phyloP scores from a whole-genome alignment of 208 protist species.

The Borovskyia barvae region DNA sequence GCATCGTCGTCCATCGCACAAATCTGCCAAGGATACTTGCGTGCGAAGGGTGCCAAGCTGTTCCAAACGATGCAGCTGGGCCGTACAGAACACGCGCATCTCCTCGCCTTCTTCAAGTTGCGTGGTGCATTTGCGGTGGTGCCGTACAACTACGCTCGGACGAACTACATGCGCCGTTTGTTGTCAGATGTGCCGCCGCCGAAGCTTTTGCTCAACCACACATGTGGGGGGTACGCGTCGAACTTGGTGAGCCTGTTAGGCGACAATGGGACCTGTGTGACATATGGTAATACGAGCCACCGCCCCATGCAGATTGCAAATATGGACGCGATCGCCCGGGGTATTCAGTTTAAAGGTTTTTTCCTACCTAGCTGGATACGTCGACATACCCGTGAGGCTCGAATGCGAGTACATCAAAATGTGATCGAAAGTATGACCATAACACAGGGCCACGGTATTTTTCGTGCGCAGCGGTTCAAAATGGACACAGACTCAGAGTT shows the following conservation, averaged over 20 bases:
- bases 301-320: constrained; percentile 94
- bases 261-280: constrained; percentile 92
- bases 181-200: constrained; percentile 92
- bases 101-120: constrained; percentile 82
- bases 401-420: constrained; percentile 88
- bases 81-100: constrained; percentile 82
- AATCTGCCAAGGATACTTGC: constrained; percentile 87
- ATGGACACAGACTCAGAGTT: constrained; percentile 86
- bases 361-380: constrained; percentile 90
- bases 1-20: constrained; percentile 85
- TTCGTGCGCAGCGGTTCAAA: constrained; percentile 88
- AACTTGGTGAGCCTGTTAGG: constrained; percentile 89
- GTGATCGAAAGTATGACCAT: constrained; percentile 90
- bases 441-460: constrained; percentile 84
- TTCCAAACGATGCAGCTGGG: constrained; percentile 91
- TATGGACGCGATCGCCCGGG: constrained; percentile 88
- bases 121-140: constrained; percentile 83
- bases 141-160: constrained; percentile 84
- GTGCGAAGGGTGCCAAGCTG: constrained; percentile 84
- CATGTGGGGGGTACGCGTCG: constrained; percentile 89
- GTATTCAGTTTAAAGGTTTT: constrained; percentile 92
- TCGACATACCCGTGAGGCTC: constrained; percentile 80
- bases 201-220: constrained; percentile 94
- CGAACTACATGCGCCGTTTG: constrained; percentile 90
- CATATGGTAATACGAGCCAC: constrained; percentile 96